Base-by-base conservation (phyloP, 2,329 filamentous ascomycete species). In the Metarhizium anisopliae region DNA sequence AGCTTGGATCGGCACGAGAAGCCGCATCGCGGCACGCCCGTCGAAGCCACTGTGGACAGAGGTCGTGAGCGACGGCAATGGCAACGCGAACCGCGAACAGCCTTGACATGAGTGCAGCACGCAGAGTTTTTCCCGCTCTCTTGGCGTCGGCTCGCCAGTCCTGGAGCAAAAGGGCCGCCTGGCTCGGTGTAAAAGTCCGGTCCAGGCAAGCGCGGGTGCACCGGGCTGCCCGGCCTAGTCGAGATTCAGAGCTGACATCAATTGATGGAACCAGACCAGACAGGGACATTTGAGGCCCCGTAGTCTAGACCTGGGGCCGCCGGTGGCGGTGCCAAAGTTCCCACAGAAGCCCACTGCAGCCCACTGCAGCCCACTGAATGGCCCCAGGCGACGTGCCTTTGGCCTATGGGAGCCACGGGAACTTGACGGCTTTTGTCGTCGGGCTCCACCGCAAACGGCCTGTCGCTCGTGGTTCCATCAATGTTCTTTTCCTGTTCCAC, bases 401-500 rank as follows among this genome's bases (percentile, higher is more conserved):
- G 20, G 30, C 49, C 50, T 47, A 36, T 51, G 40, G 36, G 29
- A 47, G 32, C 25, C 35, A 20, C 32, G 35, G 50, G 50, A 52
- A 51, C 13, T 20, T 20, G 52, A 16, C 36, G 40, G 51, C 42
- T 47, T 51, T 35, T 11, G 20, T 13, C 18, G 6, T 3, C 6
- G 30, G 30, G 50, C 40, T 49, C 54, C 54, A 56, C 54, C 45
- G 54, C 54, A 56, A 56, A 52, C 54, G 50, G 54, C 43, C 36
- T 35, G 50, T 35, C 20, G 6, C 14, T n/a, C 43, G 18, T 4
- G 8, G 43, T 11, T n/a, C 43, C 43, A 47, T 30, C 6, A 20
- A 49, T 29, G 45, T 49, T 30, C 25, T 47, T 47, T 25, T 51
- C 40, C 50, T 47, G 16, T 47, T 25, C 16, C 25, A 55, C 25